Evolutionary conservation across 495 filamentous ascomycete species (phyloP).

Genomic region (Hypoxylon perforatum): DNA sequence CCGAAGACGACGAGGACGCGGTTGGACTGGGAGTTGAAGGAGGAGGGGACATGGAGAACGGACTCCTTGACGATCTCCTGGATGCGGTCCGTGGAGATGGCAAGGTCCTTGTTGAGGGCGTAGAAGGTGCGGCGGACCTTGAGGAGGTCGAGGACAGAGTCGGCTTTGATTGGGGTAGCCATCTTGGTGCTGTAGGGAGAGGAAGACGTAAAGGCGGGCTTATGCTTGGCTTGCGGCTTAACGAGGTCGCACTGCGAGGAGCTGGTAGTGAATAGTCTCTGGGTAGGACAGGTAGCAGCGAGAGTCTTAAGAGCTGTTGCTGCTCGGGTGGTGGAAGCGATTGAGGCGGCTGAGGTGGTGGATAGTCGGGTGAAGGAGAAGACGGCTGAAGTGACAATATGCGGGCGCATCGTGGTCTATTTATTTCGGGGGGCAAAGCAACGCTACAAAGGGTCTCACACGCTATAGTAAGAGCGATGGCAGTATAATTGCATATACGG

Average conservation of each 20-base stretch:
- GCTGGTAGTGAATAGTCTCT: slow-evolving; percentile 41
- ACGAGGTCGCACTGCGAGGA: slow-evolving; percentile 16
- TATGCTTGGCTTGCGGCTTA: slow-evolving; percentile 23
- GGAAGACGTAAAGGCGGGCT: slow-evolving; percentile 14
- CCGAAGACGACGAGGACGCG: slow-evolving; percentile 70
- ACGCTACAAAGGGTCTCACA: slow-evolving; percentile 12
- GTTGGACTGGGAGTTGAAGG: slow-evolving; percentile 75
- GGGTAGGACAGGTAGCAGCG: slow-evolving; percentile 20
- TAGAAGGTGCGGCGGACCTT: slow-evolving; percentile 70
- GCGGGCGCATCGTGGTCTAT: slow-evolving; percentile 46
- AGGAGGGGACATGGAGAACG: slow-evolving; percentile 65
- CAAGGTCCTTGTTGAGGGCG: slow-evolving; percentile 64
- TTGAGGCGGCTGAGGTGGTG: slow-evolving; percentile 31
- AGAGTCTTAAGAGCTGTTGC: slow-evolving; percentile 22
- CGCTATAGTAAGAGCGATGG: too few relatives aligned
- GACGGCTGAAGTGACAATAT: slow-evolving; percentile 41
- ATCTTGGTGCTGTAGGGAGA: slow-evolving; percentile 37
- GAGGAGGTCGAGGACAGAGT: slow-evolving; percentile 63
- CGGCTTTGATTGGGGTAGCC: slow-evolving; percentile 43
- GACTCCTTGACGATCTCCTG: slow-evolving; percentile 65
- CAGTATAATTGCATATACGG: slow-evolving; percentile 12
- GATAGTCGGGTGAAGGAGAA: slow-evolving; percentile 39
- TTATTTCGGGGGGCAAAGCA: slow-evolving; percentile 26
- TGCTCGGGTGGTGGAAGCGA: slow-evolving; percentile 1
- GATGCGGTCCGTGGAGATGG: slow-evolving; percentile 64